Evolutionary conservation across 2,329 filamentous ascomycete genomes (phyloP).

Genomic region (Arthrobotrys iridis): DNA sequence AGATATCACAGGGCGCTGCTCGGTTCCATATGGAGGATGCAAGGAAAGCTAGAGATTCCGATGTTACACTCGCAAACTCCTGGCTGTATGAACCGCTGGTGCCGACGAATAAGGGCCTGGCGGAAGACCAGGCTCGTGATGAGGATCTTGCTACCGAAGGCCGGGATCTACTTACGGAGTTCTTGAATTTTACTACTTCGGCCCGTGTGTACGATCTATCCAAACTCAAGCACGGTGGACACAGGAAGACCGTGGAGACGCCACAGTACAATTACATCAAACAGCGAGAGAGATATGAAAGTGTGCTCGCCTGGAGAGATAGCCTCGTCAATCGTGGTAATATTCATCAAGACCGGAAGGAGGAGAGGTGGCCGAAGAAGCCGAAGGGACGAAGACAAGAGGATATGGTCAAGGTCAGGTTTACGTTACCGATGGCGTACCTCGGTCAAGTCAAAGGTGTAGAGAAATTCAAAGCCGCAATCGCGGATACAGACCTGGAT

Average conservation of each 20-base stretch:
- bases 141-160: slow-evolving; percentile 71
- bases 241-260: slow-evolving; percentile 73
- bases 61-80: slow-evolving; percentile 69
- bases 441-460: slow-evolving; percentile 36
- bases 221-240: slow-evolving; percentile 70
- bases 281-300: slow-evolving; percentile 73
- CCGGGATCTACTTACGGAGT: slow-evolving; percentile 71
- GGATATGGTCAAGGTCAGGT: slow-evolving; percentile 49
- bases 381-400: slow-evolving; percentile 50
- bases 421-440: slow-evolving; percentile 46
- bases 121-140: slow-evolving; percentile 62
- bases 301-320: slow-evolving; percentile 61
- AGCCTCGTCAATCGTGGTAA: slow-evolving; percentile 56
- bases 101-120: slow-evolving; percentile 61
- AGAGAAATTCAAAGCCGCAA: background rate
- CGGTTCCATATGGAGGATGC: slow-evolving; percentile 76
- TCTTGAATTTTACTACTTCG: slow-evolving; percentile 70
- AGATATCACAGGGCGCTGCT: slow-evolving; percentile 72
- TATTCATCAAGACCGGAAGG: slow-evolving; percentile 46
- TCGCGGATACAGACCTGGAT: slow-evolving; percentile 32
- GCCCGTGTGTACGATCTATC: slow-evolving; percentile 71
- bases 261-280: slow-evolving; percentile 74
- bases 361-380: slow-evolving; percentile 50
- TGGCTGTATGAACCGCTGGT: slow-evolving; percentile 73
- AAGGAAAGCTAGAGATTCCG: slow-evolving; percentile 65